Base-by-base conservation (phyloP, 768 basidiomycete genomes). In the Podaxis sp. region DNA sequence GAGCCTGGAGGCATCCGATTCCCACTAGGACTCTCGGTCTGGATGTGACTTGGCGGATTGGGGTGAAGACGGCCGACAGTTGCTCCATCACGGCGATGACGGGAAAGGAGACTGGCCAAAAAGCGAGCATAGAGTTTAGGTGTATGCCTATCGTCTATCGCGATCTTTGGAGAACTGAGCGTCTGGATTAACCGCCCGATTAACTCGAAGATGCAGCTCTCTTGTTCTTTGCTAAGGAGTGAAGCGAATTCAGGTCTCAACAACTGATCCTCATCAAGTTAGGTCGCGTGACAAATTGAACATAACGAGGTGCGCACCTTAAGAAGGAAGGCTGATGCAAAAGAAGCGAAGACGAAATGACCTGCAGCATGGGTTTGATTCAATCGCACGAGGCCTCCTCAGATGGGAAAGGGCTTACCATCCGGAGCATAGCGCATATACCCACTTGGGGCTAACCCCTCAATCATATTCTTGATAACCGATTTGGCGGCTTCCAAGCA, bases 341-440 rank as follows among this genome's bases (percentile, higher is more conserved):
- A 93, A 1, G 89, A 84, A 2, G 87, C 83, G 68, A 92, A 93
- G 36, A 93, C 80, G 65, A 92, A 92, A 69, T 91, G 86, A 2
- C 88, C 88, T 87, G 59, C 4, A 12, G 5, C 17, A n/a, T 27
- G 43, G 7, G 17, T 55, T 50, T 43, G 40, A 29, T 2, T 59
- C 47, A 46, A 17, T 8, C 6, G 9, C 6, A 11, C 7, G 22
- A 49, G 27, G 36, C 5, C 38, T 0, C 33, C 25, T 3, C 6
- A 51, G 53, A 63, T 37, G 54, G 47, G 36, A 41, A 63, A 67
- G 74, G 66, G 47, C 54, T 51, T 73, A 85, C 90, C 90, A 71
- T 93, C 91, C 0, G 91, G 89, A 0, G 91, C 84, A 67, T 83
- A 91, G 50, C 88, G 83, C 85, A 93, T 86, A 70, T 88, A 90